phyloP scores from a whole-genome alignment of 345 rosid species.

The Erysimum cheiranthoides region DNA sequence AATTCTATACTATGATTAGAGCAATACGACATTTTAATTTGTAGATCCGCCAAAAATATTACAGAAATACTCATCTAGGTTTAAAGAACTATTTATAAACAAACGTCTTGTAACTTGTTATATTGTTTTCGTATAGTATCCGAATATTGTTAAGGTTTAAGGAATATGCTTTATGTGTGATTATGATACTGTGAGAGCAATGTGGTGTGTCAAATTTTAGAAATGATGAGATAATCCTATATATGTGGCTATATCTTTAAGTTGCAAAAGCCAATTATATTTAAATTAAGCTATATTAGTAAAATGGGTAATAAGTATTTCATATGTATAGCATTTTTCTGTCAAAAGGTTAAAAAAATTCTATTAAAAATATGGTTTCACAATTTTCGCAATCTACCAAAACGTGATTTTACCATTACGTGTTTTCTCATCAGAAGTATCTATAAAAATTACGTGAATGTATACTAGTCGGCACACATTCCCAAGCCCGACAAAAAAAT shows the following conservation, averaged over 20 bases:
- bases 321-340: no score
- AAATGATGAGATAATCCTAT: neutral
- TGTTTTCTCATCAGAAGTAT: no score
- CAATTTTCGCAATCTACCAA: no score
- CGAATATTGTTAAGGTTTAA: neutral
- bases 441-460: neutral
- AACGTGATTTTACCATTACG: no score
- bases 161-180: no score
- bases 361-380: no score
- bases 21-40: neutral
- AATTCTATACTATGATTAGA: no score
- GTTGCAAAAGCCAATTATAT: no score
- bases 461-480: slow-evolving; percentile 40
- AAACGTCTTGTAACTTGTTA: neutral
- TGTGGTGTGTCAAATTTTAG: neutral
- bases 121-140: neutral
- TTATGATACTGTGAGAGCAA: neutral
- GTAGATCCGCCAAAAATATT: neutral
- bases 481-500: slow-evolving; percentile 32
- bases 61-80: neutral
- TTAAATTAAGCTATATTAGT: no score
- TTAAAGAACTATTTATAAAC: neutral
- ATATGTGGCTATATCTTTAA: neutral
- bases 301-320: no score
- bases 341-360: no score